phyloP scores from a whole-genome alignment of 108 stramenopile genomes.

The Pseudonitzschia delicatissima region DNA sequence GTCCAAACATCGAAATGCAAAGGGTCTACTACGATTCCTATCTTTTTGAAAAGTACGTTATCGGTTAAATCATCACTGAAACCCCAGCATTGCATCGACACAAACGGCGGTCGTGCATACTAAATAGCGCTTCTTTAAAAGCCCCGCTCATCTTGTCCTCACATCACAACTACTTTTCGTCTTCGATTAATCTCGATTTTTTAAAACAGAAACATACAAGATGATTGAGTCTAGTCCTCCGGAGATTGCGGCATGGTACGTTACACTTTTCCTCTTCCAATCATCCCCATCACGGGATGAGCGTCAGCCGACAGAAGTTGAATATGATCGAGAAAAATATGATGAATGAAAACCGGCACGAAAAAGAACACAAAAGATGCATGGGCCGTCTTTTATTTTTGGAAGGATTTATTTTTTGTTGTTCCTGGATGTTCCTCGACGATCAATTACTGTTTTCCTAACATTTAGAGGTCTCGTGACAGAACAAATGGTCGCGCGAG shows the following conservation, averaged over 20 bases:
- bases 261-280: not conserved
- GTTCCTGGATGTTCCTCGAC: conserved; percentile 16
- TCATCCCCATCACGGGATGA: no score
- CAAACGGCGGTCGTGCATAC: no score
- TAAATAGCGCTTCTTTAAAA: no score
- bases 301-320: no score
- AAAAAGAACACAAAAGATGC: not conserved
- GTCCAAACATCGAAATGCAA: conserved; percentile 55
- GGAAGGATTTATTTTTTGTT: conserved; percentile 9
- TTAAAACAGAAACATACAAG: conserved; percentile 54
- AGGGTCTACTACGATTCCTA: conserved; percentile 65
- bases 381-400: not conserved
- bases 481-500: no score
- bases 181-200: not conserved
- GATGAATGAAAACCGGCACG: no score
- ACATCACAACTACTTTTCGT: not conserved
- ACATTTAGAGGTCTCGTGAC: not conserved
- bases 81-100: no score
- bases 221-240: conserved; percentile 83
- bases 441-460: conserved; percentile 1
- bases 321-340: no score
- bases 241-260: conserved; percentile 67
- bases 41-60: conserved; percentile 78
- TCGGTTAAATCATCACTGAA: no score
- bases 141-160: not conserved